phyloP scores from a whole-genome alignment of 2,329 filamentous ascomycete genomes.

The Catunica adiposa region DNA sequence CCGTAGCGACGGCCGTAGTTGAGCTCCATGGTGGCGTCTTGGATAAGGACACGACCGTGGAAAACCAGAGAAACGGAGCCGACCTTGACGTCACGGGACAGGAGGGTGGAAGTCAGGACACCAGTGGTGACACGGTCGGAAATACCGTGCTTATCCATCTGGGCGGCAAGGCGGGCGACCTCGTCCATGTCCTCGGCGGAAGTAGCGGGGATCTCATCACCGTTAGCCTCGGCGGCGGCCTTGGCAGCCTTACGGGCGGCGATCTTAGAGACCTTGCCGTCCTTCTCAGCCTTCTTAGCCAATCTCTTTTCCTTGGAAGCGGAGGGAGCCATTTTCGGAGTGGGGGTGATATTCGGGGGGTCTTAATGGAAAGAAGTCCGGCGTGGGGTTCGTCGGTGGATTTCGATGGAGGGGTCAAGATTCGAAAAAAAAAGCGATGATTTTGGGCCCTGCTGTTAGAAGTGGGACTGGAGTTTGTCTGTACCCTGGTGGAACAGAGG shows the following conservation, averaged over 20 bases:
- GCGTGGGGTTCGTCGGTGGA: constrained; percentile 1
- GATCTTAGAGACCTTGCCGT: constrained; percentile 60
- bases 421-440: constrained; percentile 1
- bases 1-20: constrained; percentile 88
- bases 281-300: constrained; percentile 54
- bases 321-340: constrained; percentile 41
- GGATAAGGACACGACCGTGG: constrained; percentile 92
- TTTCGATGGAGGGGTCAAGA: not conserved
- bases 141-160: constrained; percentile 91
- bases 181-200: constrained; percentile 57
- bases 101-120: constrained; percentile 69
- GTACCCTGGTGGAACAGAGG: not conserved
- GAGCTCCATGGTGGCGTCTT: constrained; percentile 82
- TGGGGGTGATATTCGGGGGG: constrained; percentile 13
- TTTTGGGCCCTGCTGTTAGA: not conserved
- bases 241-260: constrained; percentile 51
- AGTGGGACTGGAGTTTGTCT: not conserved
- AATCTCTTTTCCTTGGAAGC: constrained; percentile 56
- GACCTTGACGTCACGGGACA: constrained; percentile 93
- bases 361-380: not conserved
- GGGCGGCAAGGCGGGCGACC: constrained; percentile 73
- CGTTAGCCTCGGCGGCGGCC: constrained; percentile 37
- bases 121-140: constrained; percentile 97
- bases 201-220: constrained; percentile 57
- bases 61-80: constrained; percentile 86